Base-by-base conservation (phyloP, 805 yeast genomes). In the Ogataea glucozyma region DNA sequence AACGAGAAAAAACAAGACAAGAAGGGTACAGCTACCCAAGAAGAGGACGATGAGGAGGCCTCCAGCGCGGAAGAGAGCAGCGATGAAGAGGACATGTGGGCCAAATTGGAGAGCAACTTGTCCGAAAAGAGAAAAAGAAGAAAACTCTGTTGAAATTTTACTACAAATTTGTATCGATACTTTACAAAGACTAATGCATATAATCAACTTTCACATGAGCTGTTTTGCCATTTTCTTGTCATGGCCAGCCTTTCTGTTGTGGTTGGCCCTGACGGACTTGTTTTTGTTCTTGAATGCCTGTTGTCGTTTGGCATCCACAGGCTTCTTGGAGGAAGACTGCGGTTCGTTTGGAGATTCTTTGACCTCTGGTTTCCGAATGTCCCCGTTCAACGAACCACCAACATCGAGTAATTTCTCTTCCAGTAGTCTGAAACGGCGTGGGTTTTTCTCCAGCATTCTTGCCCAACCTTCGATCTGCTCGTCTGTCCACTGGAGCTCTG, bases 401-500 rank as follows among this genome's bases (percentile, higher is more conserved):
- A 60, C 66, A n/a, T 52, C 57, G 45, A 74, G 73, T 69, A 79
- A 67, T 48, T 75, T 75, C 40, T 81, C 83, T 54, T 86, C 95
- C 43, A 86, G 59, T 2, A 78, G 45, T 52, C 76, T 75, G 49
- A 76, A 82, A 43, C 85, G 70, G 32, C 71, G 70, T 1, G 93
- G 88, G 31, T 81, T 76, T 53, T 76, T 77, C 39, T 78, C 72
- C 14, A 89, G 59, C 84, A 85, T 84, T 43, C 85, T 67, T 1
- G 84, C 83, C 97, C 97, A 91, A 0, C 96, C 96, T 70, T 90
- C 97, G 36, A 91, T 79, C 60, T 88, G 96, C 57, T 88, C 96
- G 62, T 89, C 90, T 0, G 89, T 71, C 96, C 95, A 88, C 1
- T 70, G 70, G 0, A 83, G 75, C 27, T 70, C 69, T 5, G 60